A percentile compares a stretch with the other conserved stretches of the same genome.
Evolutionary conservation across 1,284 basidiomycete species (phyloP).

Genomic region (Apiotrichum sp.): DNA sequence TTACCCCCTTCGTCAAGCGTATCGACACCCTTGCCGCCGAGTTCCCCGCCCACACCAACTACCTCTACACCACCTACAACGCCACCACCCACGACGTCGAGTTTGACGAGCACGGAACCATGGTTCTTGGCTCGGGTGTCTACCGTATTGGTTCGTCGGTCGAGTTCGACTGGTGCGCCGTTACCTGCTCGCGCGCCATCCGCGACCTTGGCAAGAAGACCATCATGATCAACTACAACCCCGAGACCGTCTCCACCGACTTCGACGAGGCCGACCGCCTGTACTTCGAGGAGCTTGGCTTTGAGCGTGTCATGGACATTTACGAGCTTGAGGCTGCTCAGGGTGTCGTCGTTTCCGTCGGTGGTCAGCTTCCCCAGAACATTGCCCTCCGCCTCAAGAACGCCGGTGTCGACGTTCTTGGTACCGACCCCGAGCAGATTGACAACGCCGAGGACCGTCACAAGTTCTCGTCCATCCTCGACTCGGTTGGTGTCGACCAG

Average conservation of each 20-base stretch:
- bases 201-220: conserved; percentile 88
- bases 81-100: conserved; percentile 92
- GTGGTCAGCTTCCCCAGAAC: conserved; percentile 97
- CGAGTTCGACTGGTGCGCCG: conserved; percentile 99
- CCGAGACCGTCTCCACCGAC: conserved; percentile 98
- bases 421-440: conserved; percentile 91
- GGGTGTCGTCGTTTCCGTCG: conserved; percentile 93
- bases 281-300: conserved; percentile 98
- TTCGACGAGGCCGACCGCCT: conserved; percentile 98
- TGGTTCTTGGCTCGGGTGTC: conserved; percentile 98
- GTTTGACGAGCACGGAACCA: conserved; percentile 94
- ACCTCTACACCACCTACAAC: conserved; percentile 99
- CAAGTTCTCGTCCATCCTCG: conserved; percentile 96
- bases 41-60: conserved; percentile 98
- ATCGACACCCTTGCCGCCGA: conserved; percentile 99
- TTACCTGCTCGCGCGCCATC: conserved; percentile 89
- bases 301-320: conserved; percentile 99
- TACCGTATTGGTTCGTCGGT: conserved; percentile 98
- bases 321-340: conserved; percentile 91
- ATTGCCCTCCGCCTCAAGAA: conserved; percentile 94
- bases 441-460: conserved; percentile 98
- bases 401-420: conserved; percentile 83
- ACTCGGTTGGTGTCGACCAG: conserved; percentile 92
- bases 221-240: conserved; percentile 99
- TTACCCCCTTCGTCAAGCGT: conserved; percentile 97